Evolutionary conservation across 2,329 filamentous ascomycete genomes (phyloP).

Genomic region (Coniella vitis): DNA sequence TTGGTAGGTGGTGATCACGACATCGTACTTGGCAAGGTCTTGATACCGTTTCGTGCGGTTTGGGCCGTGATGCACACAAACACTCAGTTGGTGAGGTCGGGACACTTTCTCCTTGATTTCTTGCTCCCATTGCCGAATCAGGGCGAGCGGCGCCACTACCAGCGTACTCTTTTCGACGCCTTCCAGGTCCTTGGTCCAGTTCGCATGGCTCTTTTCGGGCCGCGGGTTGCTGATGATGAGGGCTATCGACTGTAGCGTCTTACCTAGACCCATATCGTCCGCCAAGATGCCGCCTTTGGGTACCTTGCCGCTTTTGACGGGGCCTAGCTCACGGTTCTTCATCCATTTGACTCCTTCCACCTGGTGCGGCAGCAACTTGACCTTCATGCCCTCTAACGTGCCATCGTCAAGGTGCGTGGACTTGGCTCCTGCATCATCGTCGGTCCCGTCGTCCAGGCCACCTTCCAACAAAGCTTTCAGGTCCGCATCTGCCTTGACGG

Average conservation of each 20-base stretch:
- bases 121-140: slow-evolving; percentile 95
- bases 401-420: slow-evolving; percentile 37
- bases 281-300: slow-evolving; percentile 92
- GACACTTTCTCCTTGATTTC: slow-evolving; percentile 82
- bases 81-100: slow-evolving; percentile 62
- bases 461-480: slow-evolving; percentile 78
- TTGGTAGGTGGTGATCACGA: slow-evolving; percentile 96
- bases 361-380: slow-evolving; percentile 88
- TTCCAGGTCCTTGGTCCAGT: slow-evolving; percentile 62
- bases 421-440: slow-evolving; percentile 44
- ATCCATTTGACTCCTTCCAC: slow-evolving; percentile 94
- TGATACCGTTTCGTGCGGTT: slow-evolving; percentile 72
- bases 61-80: slow-evolving; percentile 86
- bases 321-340: slow-evolving; percentile 82
- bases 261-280: slow-evolving; percentile 95
- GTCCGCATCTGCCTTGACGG: slow-evolving; percentile 64
- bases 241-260: slow-evolving; percentile 90
- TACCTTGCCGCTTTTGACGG: slow-evolving; percentile 70
- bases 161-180: slow-evolving; percentile 72
- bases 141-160: slow-evolving; percentile 83
- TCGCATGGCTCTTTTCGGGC: slow-evolving; percentile 50
- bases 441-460: slow-evolving; percentile 64
- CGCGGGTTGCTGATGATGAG: slow-evolving; percentile 79
- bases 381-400: slow-evolving; percentile 68
- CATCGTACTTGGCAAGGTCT: slow-evolving; percentile 78